Conservation (phyloP, 305 asterid genomes). For the Solanum hybrid region DNA sequence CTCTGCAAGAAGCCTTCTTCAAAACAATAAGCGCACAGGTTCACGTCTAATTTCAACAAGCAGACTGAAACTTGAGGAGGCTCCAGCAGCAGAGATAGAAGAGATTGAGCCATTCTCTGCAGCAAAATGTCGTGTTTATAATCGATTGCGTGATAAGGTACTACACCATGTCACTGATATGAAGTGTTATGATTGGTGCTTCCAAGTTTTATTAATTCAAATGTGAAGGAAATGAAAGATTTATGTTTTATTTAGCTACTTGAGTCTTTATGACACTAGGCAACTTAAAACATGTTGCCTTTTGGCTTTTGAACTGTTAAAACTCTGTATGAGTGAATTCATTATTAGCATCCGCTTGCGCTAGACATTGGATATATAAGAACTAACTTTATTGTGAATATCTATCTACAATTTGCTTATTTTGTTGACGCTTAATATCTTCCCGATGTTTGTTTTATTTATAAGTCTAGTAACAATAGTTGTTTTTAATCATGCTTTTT, state of each 20-base stretch:
- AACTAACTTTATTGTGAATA: not conserved
- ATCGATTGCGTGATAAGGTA: slow-evolving; percentile 55
- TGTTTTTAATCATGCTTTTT: not conserved
- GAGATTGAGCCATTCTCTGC: slow-evolving; percentile 75
- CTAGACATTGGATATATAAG: not conserved
- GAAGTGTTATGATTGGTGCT: not conserved
- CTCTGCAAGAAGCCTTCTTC: slow-evolving; percentile 73
- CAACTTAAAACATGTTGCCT: not conserved
- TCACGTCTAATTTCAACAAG: slow-evolving; percentile 61
- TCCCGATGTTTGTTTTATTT: not conserved
- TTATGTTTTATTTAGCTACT: not conserved
- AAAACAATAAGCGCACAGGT: slow-evolving; percentile 59
- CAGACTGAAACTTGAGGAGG: slow-evolving; percentile 53
- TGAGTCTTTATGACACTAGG: not conserved
- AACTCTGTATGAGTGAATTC: not conserved
- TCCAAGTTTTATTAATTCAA: not conserved
- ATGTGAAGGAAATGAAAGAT: not conserved
- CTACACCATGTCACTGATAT: slow-evolving; percentile 1
- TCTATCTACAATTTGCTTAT: not conserved
- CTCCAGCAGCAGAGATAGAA: slow-evolving; percentile 41
- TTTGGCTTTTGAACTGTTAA: not conserved
- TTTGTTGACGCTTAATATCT: not conserved
- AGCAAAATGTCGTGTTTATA: slow-evolving; percentile 63
- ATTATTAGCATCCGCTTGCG: not conserved
- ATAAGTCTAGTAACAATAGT: not conserved